Conservation (phyloP, 768 basidiomycete species). For the Russula ochroleuca region DNA sequence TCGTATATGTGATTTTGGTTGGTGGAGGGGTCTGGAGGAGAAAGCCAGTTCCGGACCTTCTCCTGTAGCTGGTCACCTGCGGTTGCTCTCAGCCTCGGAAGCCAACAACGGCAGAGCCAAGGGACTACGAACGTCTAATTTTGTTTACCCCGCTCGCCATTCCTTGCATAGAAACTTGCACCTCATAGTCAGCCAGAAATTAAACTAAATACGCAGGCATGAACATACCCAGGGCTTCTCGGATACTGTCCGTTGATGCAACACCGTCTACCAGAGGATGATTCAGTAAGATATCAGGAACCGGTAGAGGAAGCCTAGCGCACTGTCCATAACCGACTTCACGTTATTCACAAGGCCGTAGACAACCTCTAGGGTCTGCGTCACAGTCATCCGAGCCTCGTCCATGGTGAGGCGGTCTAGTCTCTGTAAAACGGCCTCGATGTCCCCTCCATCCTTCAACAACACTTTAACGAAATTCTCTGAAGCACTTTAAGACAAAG, state of each 20-base stretch:
- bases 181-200: background rate
- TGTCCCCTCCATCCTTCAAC: constrained; percentile 3
- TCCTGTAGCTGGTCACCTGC: constrained; percentile 1
- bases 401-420: constrained; percentile 18
- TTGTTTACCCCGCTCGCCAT: background rate
- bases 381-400: constrained; percentile 2
- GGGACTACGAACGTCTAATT: constrained; percentile 6
- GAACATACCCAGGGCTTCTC: constrained; percentile 2
- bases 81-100: background rate
- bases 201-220: background rate
- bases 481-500: background rate
- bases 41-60: background rate
- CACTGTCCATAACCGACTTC: constrained; percentile 15
- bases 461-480: constrained; percentile 6
- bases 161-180: constrained; percentile 9
- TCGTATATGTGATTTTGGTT: background rate
- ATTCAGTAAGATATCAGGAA: background rate
- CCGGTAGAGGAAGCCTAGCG: background rate
- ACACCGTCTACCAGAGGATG: background rate
- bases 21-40: constrained; percentile 2
- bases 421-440: constrained; percentile 1
- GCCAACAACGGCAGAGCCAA: background rate
- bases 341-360: constrained; percentile 12
- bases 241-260: background rate
- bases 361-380: constrained; percentile 10